These are phyloP conservation scores for Barnettozyma sp. DNA, from an alignment of 805 yeast genomes.

Conservation along the genomic window DNA sequence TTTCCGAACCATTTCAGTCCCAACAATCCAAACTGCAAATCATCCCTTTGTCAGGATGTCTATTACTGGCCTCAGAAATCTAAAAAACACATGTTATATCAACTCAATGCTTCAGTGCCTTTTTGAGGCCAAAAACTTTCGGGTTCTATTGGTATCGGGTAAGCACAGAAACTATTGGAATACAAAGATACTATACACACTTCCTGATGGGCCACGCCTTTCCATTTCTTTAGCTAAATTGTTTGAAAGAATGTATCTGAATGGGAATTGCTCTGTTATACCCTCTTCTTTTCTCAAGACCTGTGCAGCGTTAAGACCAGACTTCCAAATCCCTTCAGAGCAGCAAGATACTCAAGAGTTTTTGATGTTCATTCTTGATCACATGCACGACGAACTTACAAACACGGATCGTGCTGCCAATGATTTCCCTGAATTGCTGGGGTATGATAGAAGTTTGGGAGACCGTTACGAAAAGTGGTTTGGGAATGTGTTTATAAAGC, in stretches of 20 bases:
- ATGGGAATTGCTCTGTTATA: slow-evolving; percentile 55
- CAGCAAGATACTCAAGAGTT: slow-evolving; percentile 84
- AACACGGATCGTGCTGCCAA: slow-evolving; percentile 31
- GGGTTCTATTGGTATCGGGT: slow-evolving; percentile 41
- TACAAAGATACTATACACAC: slow-evolving; percentile 23
- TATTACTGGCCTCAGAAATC: slow-evolving; percentile 57
- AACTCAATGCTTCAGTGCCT: slow-evolving; percentile 68
- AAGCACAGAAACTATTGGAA: slow-evolving; percentile 38
- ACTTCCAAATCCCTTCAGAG: slow-evolving; percentile 59
- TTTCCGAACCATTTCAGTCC: too few relatives aligned
- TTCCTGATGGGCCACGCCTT: slow-evolving; percentile 19
- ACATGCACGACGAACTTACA: slow-evolving; percentile 59
- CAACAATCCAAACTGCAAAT: slow-evolving; percentile 32
- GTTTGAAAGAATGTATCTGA: slow-evolving; percentile 49
- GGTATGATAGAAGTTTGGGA: slow-evolving; percentile 27
- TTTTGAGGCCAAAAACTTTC: slow-evolving; percentile 46
- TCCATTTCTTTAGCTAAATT: slow-evolving; percentile 47
- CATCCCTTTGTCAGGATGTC: slow-evolving; percentile 37
- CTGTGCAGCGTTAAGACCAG: slow-evolving; percentile 51
- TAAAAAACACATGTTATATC: slow-evolving; percentile 72
- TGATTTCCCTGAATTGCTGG: slow-evolving; percentile 33
- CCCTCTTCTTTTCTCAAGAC: slow-evolving; percentile 57
- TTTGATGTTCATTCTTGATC: slow-evolving; percentile 56
- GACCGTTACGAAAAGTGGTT: slow-evolving; percentile 61
- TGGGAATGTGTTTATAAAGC: slow-evolving; percentile 41